Conservation (phyloP, 495 filamentous ascomycete genomes). For the Pyronema omphalodes region DNA sequence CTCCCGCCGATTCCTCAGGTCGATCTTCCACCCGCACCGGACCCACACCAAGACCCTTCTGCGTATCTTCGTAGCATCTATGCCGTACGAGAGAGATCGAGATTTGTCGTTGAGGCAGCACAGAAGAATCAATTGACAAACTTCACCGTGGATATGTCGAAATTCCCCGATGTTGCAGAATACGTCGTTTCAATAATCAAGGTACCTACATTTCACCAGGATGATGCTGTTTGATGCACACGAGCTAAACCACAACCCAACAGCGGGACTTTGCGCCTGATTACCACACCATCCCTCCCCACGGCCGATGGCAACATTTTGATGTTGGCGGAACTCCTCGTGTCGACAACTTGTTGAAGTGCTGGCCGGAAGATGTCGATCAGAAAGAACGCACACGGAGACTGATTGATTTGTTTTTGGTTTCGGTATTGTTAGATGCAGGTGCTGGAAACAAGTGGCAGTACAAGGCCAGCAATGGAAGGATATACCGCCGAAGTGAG, state of each 20-base stretch:
- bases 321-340: slow-evolving; percentile 63
- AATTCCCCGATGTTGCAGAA: slow-evolving; percentile 71
- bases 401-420: slow-evolving; percentile 67
- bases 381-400: slow-evolving; percentile 54
- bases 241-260: slow-evolving; percentile 1
- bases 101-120: slow-evolving; percentile 56
- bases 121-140: slow-evolving; percentile 62
- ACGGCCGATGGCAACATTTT: slow-evolving; percentile 84
- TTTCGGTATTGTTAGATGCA: slow-evolving; percentile 79
- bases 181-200: slow-evolving; percentile 96
- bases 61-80: slow-evolving; percentile 83
- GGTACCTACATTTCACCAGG: slow-evolving; percentile 31
- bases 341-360: slow-evolving; percentile 48
- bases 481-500: slow-evolving; percentile 67
- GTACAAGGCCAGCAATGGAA: slow-evolving; percentile 78
- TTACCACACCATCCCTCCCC: slow-evolving; percentile 65
- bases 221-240: not conserved
- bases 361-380: slow-evolving; percentile 47
- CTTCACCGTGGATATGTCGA: slow-evolving; percentile 79
- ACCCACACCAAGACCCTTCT: slow-evolving; percentile 77
- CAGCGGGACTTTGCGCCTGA: slow-evolving; percentile 80
- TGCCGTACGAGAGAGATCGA: slow-evolving; percentile 64
- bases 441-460: slow-evolving; percentile 71
- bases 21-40: slow-evolving; percentile 65
- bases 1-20: slow-evolving; percentile 32